Conservation (phyloP, 208 protist species). For the Leishmania braziliensis region DNA sequence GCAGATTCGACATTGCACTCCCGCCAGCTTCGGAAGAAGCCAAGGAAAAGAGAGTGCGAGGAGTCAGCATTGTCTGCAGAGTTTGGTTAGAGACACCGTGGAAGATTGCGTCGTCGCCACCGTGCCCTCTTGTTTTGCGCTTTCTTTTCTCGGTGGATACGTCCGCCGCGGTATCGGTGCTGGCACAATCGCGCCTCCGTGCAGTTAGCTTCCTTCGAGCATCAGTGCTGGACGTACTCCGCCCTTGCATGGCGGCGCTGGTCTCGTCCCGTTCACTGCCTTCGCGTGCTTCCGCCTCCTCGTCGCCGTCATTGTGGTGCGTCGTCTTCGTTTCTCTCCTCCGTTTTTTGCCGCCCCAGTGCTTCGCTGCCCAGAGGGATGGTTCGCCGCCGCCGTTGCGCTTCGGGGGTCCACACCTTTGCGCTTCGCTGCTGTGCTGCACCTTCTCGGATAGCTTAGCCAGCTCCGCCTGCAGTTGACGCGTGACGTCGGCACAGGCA, state of each 20-base stretch:
- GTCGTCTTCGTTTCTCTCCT: conserved; percentile 15
- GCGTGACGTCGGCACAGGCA: not conserved
- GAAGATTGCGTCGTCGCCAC: not conserved
- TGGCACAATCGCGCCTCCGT: conserved; percentile 10
- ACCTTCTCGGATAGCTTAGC: conserved; percentile 46
- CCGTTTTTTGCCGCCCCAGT: conserved; percentile 23
- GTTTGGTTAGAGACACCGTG: no score
- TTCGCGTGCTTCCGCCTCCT: conserved; percentile 2
- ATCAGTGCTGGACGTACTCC: not conserved
- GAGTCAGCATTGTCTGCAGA: not conserved
- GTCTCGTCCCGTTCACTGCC: not conserved
- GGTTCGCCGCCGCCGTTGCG: not conserved
- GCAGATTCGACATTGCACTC: conserved; percentile 5
- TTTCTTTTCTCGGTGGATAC: conserved; percentile 4
- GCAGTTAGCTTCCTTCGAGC: conserved; percentile 7
- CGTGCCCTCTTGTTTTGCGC: not conserved
- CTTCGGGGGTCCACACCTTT: conserved; percentile 33
- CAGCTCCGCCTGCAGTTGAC: conserved; percentile 36
- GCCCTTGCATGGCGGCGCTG: not conserved
- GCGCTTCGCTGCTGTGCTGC: conserved; percentile 39
- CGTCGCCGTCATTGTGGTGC: not conserved
- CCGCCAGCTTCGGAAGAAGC: conserved; percentile 4
- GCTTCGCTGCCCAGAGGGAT: conserved; percentile 15
- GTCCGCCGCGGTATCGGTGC: not conserved
- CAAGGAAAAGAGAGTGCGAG: conserved; percentile 56